Base-by-base conservation (phyloP, 1,139 yeast species). In the Pichia sp. region DNA sequence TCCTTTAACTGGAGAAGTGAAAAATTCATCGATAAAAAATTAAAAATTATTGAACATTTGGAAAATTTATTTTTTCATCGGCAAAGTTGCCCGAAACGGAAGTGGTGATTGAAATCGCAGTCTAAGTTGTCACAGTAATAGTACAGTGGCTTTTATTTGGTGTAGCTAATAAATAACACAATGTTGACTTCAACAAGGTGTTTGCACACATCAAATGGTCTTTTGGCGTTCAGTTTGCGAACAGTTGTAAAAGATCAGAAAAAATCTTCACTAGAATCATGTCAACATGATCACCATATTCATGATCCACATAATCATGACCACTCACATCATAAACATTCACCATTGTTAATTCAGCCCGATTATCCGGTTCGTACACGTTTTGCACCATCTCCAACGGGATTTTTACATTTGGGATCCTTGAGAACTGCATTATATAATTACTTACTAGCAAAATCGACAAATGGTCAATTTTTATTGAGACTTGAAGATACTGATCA, bases 331-430 rank as follows among this genome's bases (percentile, higher is more conserved):
- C 56, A 48, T 30, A 52, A 53, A 25, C 53, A 49, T 30, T 50
- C 51, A 7, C 53, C 53, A 13, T 36, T 56, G 14, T 42, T 56
- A 7, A 18, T 41, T 4, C 60, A 54, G 19, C 64, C 65, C 5
- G 49, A 45, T 2, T 18, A 62, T 0, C 95, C 96, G 0, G 96
- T 84, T 0, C 70, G 96, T 57, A 89, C 98, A 1, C 72, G 99
- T 59, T 93, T 93, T 70, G 99, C 99, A 0, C 99, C 99, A 1
- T 91, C 98, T 3, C 99, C 99, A 1, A 93, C 99, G 0, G 99
- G 99, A 0, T 80, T 79, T 57, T 74, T 95, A 41, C 99, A 93
- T 66, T 68, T 95, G 53, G 99, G 99, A 0, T 90, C 98, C 0
- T 68, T 95, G 48, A 72, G 99, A 64, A 93, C 99, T 0, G 98